Percentiles rank a stretch among this genome's conserved stretches.
phyloP scores from a whole-genome alignment of 371 early-diverging fungal species.

The Phascolomyces articulosus region DNA sequence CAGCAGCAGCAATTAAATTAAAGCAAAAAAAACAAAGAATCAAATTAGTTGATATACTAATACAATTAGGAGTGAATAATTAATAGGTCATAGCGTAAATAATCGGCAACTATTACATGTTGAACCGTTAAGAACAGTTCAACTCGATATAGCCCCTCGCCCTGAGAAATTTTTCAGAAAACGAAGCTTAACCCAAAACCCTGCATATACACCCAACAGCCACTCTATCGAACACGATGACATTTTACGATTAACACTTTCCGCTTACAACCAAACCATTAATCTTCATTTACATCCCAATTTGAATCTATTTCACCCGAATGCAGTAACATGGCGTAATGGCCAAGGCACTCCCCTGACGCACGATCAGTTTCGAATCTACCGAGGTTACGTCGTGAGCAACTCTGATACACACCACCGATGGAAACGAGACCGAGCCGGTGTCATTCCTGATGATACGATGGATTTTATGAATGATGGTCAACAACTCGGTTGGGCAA shows the following conservation, averaged over 20 bases:
- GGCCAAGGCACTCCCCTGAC: constrained; percentile 22
- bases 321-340: constrained; percentile 48
- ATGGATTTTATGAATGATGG: constrained; percentile 21
- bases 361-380: constrained; percentile 40
- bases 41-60: not conserved
- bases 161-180: constrained; percentile 34
- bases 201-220: constrained; percentile 20
- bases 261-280: constrained; percentile 76
- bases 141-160: constrained; percentile 40
- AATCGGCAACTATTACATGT: constrained; percentile 32
- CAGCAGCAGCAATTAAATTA: not conserved
- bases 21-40: not conserved
- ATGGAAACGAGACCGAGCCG: constrained; percentile 33
- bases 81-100: constrained; percentile 24
- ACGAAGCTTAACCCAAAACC: constrained; percentile 35
- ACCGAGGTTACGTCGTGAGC: constrained; percentile 38
- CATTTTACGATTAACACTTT: constrained; percentile 58
- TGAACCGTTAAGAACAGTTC: constrained; percentile 24
- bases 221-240: constrained; percentile 52
- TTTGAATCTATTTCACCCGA: constrained; percentile 71
- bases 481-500: constrained; percentile 64
- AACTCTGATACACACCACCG: constrained; percentile 28
- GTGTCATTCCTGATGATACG: constrained; percentile 22
- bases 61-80: not conserved
- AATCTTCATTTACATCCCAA: constrained; percentile 76